Base-by-base conservation (phyloP, 257 asterid species). In the Nicotiana otophora region DNA sequence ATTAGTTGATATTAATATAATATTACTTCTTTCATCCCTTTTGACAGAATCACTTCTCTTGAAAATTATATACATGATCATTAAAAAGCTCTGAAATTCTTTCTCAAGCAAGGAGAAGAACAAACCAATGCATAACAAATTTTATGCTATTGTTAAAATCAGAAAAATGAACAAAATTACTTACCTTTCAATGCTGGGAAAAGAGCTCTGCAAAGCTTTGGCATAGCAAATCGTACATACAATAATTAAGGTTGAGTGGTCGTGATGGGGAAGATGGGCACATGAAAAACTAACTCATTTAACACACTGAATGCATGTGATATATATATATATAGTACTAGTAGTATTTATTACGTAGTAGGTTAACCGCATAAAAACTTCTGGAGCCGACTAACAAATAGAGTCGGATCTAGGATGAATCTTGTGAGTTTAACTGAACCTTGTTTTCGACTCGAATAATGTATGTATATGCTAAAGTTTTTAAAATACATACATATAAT, bases 181-280 rank as follows among this genome's bases (percentile, higher is more conserved):
- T 48, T 48, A 74, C 79, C n/a, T 48, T 62, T 48, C 4, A 42
- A 23, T 16, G n/a, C 8, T 19, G 3, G 23, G 39, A 72, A 28
- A 31, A 42, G 57, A 70, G 78, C 6, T 42, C 33, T 42, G 61
- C 80, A 74, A 26, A 74, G 80, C 8, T 15, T 74, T 26, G 80
- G 15, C 39, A 3, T 23, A 19, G 17, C 61, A n/a, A 42, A 46
- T 72, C 8, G 39, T 23, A 26, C 10, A 26, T 20, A 15, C 19
- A 17, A n/a, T 10, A 48, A 51, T 9, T 61, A 79, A 79, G 82
- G 75, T 79, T 61, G 87, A 82, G 89, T 69, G 87, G 88, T 84
- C 91, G 84, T 10, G 91, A 88, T 88, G 91, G 91, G 70, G 89
- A 82, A 86, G 87, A 81, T 81, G 84, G 91, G 88, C 91, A 88